These are phyloP conservation scores for Pseudogymnoascus sp. DNA, from an alignment of 2,329 filamentous ascomycete genomes.

Conservation along the genomic window DNA sequence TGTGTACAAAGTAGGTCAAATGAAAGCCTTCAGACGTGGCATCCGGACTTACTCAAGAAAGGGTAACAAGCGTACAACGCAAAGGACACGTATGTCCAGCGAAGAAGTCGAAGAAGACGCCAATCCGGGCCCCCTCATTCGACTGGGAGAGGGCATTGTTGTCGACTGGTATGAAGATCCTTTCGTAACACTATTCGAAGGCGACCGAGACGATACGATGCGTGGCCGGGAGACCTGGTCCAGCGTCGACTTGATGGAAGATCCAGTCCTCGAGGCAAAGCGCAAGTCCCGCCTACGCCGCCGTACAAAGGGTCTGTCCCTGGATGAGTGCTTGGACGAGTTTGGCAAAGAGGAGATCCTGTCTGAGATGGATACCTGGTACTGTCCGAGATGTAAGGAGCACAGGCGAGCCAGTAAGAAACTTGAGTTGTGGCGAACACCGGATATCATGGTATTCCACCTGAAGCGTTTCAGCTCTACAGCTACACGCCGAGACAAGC, in stretches of 20 bases:
- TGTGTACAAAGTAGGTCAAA: constrained; percentile 27
- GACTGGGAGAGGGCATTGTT: constrained; percentile 75
- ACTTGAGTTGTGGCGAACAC: constrained; percentile 93
- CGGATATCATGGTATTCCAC: constrained; percentile 90
- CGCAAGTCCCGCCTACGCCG: constrained; percentile 57
- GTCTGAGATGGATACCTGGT: constrained; percentile 95
- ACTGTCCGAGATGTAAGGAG: constrained; percentile 92
- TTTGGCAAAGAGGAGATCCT: constrained; percentile 91
- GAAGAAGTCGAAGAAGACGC: constrained; percentile 20
- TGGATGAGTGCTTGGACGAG: constrained; percentile 89
- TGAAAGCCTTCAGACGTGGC: constrained; percentile 23
- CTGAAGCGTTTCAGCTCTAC: constrained; percentile 90
- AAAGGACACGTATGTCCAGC: constrained; percentile 8
- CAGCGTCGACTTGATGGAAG: constrained; percentile 40
- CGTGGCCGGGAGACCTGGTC: constrained; percentile 55
- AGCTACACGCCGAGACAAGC: constrained; percentile 76
- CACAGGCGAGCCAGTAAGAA: constrained; percentile 90
- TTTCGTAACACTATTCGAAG: constrained; percentile 62
- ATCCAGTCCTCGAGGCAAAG: constrained; percentile 58
- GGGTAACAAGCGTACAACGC: constrained; percentile 24
- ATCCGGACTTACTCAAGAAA: constrained; percentile 34
- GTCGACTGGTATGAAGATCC: constrained; percentile 75
- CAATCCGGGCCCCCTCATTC: constrained; percentile 59
- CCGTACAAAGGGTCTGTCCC: constrained; percentile 66
- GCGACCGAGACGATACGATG: constrained; percentile 37